Conservation (phyloP, 257 asterid species). For the Fraxinus anomala region DNA sequence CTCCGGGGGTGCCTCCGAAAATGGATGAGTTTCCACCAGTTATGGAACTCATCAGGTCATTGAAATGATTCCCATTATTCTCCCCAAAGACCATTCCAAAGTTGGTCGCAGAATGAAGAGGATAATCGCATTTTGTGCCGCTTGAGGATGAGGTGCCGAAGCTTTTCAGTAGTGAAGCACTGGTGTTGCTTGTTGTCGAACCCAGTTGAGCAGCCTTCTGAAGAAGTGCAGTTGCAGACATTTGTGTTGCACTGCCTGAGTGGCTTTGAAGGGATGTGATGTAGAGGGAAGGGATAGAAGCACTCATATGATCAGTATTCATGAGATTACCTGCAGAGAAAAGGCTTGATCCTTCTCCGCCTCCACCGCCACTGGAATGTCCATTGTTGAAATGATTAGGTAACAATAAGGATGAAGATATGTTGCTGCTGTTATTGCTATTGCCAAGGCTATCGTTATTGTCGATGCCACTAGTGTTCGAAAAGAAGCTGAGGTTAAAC, state of each 20-base stretch:
- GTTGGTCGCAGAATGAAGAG: slow-evolving; percentile 29
- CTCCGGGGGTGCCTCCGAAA: slow-evolving; percentile 27
- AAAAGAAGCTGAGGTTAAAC: slow-evolving; percentile 66
- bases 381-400: background rate
- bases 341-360: slow-evolving; percentile 44
- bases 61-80: slow-evolving; percentile 34
- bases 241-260: slow-evolving; percentile 29
- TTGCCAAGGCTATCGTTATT: slow-evolving; percentile 21
- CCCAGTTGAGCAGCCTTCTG: slow-evolving; percentile 81
- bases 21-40: slow-evolving; percentile 37
- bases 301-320: slow-evolving; percentile 40
- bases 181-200: slow-evolving; percentile 44
- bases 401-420: slow-evolving; percentile 10
- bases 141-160: slow-evolving; percentile 39
- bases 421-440: slow-evolving; percentile 12
- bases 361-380: slow-evolving; percentile 38
- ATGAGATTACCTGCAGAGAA: slow-evolving; percentile 51
- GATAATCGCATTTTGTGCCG: slow-evolving; percentile 22
- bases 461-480: slow-evolving; percentile 26
- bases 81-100: slow-evolving; percentile 34
- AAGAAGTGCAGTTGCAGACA: slow-evolving; percentile 86
- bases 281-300: slow-evolving; percentile 62
- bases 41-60: slow-evolving; percentile 39
- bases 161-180: slow-evolving; percentile 49
- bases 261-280: slow-evolving; percentile 40